Evolutionary conservation across 1,139 yeast species (phyloP), one percentile per base, ranked within the genome.

Genomic region (Blastobotrys serpentis): DNA sequence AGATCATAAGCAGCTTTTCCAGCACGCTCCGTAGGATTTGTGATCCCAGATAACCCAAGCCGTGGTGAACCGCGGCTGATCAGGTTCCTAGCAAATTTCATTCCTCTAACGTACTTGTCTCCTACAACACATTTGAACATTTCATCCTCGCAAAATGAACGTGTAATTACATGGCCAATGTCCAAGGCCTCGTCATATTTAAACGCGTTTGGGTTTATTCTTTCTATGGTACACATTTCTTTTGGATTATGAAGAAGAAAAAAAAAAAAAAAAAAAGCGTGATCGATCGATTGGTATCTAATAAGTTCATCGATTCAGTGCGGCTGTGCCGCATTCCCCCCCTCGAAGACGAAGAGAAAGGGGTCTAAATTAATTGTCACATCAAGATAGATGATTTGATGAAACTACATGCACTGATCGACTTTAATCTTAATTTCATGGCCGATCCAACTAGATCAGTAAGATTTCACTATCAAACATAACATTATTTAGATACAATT

Each of bases 141-240:
- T 3, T 13, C 14, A 25, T 42, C 45, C 4, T 42, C 18, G 10
- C 30, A 8, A 23, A 42, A 42, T 11, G 39, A 19, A 13, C 36
- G 26, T 5, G 39, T 37, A 4, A 42, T 22, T 3, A 30, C 26
- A 18, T 42, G 39, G 2, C 39, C 45, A 14, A 32, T 5, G 17
- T 30, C 45, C 6, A 42, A 11, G 2, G 45, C 45, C 6, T 42
- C 40, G n/a, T 42, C 30, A n/a, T 16, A 42, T 11, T 18, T 13
- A 17, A 32, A 30, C 21, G 26, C 30, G 17, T 19, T 21, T 5
- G 45, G 45, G 16, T 33, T 19, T 11, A 42, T 19, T 14, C 45
- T 29, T n/a, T 42, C 45, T 11, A 42, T 40, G 7, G 34, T 29
- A 29, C 32, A 7, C 32, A 29, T 29, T 29, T 29, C 13, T 11